phyloP scores from a whole-genome alignment of 2,329 filamentous ascomycete species.

The Calonectria naviculata region DNA sequence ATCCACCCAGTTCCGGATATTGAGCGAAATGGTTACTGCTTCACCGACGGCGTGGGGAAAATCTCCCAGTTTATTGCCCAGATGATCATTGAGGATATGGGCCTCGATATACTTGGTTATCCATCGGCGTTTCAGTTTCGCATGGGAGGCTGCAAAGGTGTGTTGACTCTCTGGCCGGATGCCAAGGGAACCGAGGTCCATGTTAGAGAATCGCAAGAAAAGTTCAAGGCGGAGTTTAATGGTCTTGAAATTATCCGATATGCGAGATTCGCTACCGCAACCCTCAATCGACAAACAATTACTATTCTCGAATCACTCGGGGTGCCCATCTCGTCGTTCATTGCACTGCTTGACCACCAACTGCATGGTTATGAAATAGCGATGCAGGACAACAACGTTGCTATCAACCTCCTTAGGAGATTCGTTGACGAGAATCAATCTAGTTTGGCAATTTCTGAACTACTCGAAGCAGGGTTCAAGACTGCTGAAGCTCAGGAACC shows the following conservation, averaged over 20 bases:
- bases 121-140: slow-evolving; percentile 94
- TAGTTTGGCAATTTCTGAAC: slow-evolving; percentile 77
- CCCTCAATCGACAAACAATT: slow-evolving; percentile 91
- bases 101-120: slow-evolving; percentile 64
- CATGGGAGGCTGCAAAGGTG: slow-evolving; percentile 91
- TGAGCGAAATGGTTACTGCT: slow-evolving; percentile 73
- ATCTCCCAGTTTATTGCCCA: slow-evolving; percentile 84
- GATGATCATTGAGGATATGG: slow-evolving; percentile 78
- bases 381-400: slow-evolving; percentile 72
- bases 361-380: slow-evolving; percentile 76
- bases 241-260: slow-evolving; percentile 87
- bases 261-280: slow-evolving; percentile 80
- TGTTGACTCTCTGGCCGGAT: slow-evolving; percentile 80
- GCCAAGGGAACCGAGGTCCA: slow-evolving; percentile 76
- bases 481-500: slow-evolving; percentile 71
- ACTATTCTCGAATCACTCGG: slow-evolving; percentile 84
- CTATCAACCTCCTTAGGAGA: slow-evolving; percentile 75
- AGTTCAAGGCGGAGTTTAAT: slow-evolving; percentile 79
- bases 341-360: slow-evolving; percentile 74
- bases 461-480: slow-evolving; percentile 87
- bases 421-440: slow-evolving; percentile 89
- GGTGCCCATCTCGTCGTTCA: slow-evolving; percentile 74
- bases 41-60: slow-evolving; percentile 93
- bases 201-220: slow-evolving; percentile 86
- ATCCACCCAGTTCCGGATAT: slow-evolving; percentile 77